Percentiles rank a stretch among this genome's conserved stretches.
These are phyloP conservation scores for Vishniacozyma victoriae DNA, from an alignment of 768 basidiomycete genomes.

Conservation along the genomic window DNA sequence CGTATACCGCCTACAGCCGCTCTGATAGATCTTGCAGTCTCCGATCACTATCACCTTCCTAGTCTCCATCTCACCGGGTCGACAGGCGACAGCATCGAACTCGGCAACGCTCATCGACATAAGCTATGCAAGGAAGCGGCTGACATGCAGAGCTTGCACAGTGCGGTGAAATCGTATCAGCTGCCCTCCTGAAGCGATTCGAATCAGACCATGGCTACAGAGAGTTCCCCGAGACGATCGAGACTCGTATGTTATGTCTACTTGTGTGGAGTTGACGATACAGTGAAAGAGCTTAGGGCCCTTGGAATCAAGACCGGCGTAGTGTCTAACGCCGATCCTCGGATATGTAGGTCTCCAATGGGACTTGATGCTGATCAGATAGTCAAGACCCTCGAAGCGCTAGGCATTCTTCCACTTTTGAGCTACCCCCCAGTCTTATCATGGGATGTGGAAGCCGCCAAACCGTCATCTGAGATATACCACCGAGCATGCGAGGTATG, in stretches of 20 bases:
- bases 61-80: too few species aligned
- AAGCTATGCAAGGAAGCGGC: too few species aligned
- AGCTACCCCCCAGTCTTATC: slow-evolving; percentile 35
- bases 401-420: slow-evolving; percentile 28
- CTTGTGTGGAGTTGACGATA: not conserved
- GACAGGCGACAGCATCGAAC: too few species aligned
- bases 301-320: slow-evolving; percentile 32
- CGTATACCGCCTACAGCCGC: too few species aligned
- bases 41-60: too few species aligned
- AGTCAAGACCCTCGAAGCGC: slow-evolving; percentile 40
- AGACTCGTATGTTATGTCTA: slow-evolving; percentile 19
- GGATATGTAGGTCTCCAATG: slow-evolving; percentile 30
- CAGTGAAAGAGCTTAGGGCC: slow-evolving; percentile 26
- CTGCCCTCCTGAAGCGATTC: slow-evolving; percentile 34
- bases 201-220: slow-evolving; percentile 37
- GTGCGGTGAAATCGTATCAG: slow-evolving; percentile 12
- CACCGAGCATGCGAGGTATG: slow-evolving; percentile 25
- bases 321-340: slow-evolving; percentile 43
- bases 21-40: too few species aligned
- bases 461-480: slow-evolving; percentile 34
- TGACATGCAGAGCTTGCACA: not conserved
- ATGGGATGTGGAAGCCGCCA: slow-evolving; percentile 33
- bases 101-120: too few species aligned
- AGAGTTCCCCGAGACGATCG: slow-evolving; percentile 35
- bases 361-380: not conserved